Percentiles rank a stretch among this genome's conserved stretches.
Conservation (phyloP, 495 filamentous ascomycete species). For the Talaromyces nanjingensis region DNA sequence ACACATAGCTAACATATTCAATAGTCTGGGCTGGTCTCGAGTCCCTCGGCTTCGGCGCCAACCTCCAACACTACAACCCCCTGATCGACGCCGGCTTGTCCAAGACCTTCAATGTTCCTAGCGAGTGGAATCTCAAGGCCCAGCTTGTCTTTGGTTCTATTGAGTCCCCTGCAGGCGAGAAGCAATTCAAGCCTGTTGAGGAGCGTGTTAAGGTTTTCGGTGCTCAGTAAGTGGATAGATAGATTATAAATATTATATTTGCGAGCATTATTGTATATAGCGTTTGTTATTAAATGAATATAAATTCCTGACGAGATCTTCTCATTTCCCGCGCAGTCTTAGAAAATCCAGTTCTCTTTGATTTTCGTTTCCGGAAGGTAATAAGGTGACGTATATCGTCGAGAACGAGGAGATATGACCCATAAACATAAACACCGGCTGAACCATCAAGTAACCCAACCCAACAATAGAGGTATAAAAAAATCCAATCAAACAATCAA, state of each 20-base stretch:
- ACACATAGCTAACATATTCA: background rate
- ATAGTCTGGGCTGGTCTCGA: slow-evolving; percentile 47
- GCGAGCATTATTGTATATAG: background rate
- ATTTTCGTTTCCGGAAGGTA: background rate
- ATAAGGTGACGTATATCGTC: background rate
- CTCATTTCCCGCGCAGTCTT: background rate
- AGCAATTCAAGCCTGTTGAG: slow-evolving; percentile 30
- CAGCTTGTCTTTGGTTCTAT: slow-evolving; percentile 48
- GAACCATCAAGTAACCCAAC: background rate
- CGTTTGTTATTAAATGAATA: background rate
- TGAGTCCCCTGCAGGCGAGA: slow-evolving; percentile 25
- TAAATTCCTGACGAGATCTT: background rate
- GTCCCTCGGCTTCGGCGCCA: slow-evolving; percentile 44
- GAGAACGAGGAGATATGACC: background rate
- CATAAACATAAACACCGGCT: background rate
- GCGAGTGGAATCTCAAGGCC: slow-evolving; percentile 38
- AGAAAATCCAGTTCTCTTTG: background rate
- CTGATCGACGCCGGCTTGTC: slow-evolving; percentile 38
- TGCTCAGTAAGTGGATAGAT: background rate
- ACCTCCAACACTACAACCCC: slow-evolving; percentile 52
- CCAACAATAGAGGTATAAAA: background rate
- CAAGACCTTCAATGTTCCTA: slow-evolving; percentile 39
- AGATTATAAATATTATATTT: background rate
- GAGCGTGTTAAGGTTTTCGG: slow-evolving; percentile 32
- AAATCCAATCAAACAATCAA: background rate